Base-by-base conservation (phyloP, 306 rosid species). In the Chamaecrista fasciculata region DNA sequence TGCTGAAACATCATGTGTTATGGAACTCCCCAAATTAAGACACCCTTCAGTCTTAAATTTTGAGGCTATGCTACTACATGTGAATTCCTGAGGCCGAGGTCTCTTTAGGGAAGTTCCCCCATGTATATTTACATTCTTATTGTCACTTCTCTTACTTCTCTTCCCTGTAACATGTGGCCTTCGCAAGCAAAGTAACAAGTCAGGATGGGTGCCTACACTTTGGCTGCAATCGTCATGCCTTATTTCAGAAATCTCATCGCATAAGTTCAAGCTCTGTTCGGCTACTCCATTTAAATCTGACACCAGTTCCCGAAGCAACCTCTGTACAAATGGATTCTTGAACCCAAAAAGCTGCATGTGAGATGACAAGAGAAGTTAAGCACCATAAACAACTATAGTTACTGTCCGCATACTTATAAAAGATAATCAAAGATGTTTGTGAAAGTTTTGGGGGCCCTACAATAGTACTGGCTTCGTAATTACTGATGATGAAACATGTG, bases 291-390 rank as follows among this genome's bases (percentile, higher is more conserved):
- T 83, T 78, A 84, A 68, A 78, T 84, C 79, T 63, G 92, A 76
- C 73, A 82, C 91, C 62, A 89, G 61, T 76, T 87, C 92, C 47
- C 96, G 79, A 37, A 92, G 96, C 74, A 92, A 72, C 73, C 92
- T 85, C 75, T 82, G 96, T 48, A 92, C 76, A 59, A 86, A 81
- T 18, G 78, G 88, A 67, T 92, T 87, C 80, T 87, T 89, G 51
- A 92, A 89, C 79, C 98, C 98, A 69, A 92, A 92, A 87, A 92
- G 84, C 98, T 92, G 86, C 76, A 64, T 10, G 10, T 39, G 77
- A 18, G 55, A 67, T 21, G 55, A 55, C 66, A 67, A 76, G 37
- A 73, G 14, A 79, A 48, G 15, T 40, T 69, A 67, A 34, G 73
- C 73, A 65, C 19, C 40, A 39, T 37, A 58, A 59, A 43, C 69